Conservation (phyloP, 306 rosid genomes). For the Trifolium repens region DNA sequence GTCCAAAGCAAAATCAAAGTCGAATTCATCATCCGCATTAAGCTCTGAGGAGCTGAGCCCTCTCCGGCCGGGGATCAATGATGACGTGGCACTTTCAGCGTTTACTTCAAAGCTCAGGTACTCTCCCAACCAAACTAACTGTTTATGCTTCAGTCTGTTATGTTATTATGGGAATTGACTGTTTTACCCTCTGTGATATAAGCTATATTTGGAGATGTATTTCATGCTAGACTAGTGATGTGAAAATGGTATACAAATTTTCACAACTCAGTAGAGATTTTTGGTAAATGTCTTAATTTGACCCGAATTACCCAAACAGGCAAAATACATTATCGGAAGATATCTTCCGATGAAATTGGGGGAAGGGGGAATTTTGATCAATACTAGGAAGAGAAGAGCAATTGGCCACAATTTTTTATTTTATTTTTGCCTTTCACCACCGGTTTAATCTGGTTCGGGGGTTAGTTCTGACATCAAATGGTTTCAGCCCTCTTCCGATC, state of each 20-base stretch:
- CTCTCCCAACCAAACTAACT: slow-evolving; percentile 38
- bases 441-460: too few species aligned
- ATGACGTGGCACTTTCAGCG: slow-evolving; percentile 72
- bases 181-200: slow-evolving; percentile 31
- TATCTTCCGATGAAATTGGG: too few species aligned
- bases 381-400: too few species aligned
- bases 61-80: slow-evolving; percentile 59
- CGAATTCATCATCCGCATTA: slow-evolving; percentile 77
- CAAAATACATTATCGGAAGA: too few species aligned
- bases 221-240: not conserved
- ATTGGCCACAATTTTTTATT: not conserved
- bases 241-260: not conserved
- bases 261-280: not conserved
- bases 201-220: not conserved
- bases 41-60: slow-evolving; percentile 92
- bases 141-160: slow-evolving; percentile 33
- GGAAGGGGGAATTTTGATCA: too few species aligned
- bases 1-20: slow-evolving; percentile 66
- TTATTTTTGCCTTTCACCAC: too few species aligned
- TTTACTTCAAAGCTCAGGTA: slow-evolving; percentile 87
- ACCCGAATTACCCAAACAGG: too few species aligned
- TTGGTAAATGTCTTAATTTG: not conserved
- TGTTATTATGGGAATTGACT: slow-evolving; percentile 43
- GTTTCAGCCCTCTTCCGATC: too few species aligned
- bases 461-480: too few species aligned